Evolutionary conservation across 805 yeast species (phyloP).

Genomic region (Komagataella populi): DNA sequence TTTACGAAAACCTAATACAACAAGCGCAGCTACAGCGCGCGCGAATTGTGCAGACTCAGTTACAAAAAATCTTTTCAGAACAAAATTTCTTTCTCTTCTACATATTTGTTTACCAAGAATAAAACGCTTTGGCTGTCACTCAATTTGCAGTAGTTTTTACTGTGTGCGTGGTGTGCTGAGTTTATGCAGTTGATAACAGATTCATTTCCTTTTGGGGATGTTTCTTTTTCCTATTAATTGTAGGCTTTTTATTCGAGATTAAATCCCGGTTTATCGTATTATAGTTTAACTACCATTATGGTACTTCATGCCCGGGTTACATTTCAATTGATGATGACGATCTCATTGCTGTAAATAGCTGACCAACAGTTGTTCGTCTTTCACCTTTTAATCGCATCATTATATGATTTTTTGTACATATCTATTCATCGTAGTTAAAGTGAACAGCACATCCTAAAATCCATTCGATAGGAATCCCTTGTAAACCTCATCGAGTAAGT

Average conservation of each 20-base stretch:
- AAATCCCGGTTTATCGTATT: background rate
- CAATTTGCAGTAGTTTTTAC: background rate
- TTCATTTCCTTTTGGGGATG: background rate
- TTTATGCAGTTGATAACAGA: background rate
- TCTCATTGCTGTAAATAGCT: too few species aligned
- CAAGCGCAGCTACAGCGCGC: background rate
- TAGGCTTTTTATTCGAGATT: background rate
- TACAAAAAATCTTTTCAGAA: slow-evolving; percentile 1
- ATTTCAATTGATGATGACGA: background rate
- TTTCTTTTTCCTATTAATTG: background rate
- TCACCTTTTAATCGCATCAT: too few species aligned
- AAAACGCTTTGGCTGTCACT: background rate
- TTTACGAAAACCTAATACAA: too few species aligned
- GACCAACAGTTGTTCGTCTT: too few species aligned
- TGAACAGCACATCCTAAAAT: background rate
- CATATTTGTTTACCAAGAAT: background rate
- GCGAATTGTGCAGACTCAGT: background rate
- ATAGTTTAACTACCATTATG: background rate
- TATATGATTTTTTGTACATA: too few species aligned
- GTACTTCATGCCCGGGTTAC: background rate
- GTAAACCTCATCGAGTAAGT: background rate
- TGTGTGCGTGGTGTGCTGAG: background rate
- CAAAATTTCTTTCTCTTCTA: slow-evolving; percentile 1
- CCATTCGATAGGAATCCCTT: background rate
- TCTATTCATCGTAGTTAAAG: background rate